Evolutionary conservation across 306 rosid genomes (phyloP), one percentile per base, ranked within the genome.

Genomic region (Lotus japonicus): DNA sequence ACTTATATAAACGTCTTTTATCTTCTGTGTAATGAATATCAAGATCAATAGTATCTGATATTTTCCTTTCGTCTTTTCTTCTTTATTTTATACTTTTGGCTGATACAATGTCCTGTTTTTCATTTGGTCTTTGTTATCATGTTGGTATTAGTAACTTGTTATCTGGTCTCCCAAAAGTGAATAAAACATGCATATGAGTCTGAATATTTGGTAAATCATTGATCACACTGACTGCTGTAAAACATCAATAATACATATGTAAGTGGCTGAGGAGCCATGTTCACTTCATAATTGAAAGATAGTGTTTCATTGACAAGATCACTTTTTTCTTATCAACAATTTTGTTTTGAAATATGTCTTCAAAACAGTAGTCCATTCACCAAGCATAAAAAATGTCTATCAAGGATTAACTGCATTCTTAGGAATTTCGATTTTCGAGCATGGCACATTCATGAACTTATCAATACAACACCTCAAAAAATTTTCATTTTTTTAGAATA

Each of bases 201-300:
- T 68, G 51, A 49, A 68, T 35, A 54, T 26, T 36, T 15, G 60
- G 68, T 41, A 61, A 79, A 79, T 68, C 49, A 73, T 79, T 59
- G 44, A 64, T 33, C 41, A 44, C 70, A 78, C 63, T 33, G 55
- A 19, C 21, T 39, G 65, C 23, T 44, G 72, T 67, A 38, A 62
- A 73, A 61, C 15, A 31, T 51, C 58, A 79, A 73, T 79, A 79
- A 79, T 79, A 38, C 68, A 73, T 49, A 73, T 61, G 39, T 3
- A 36, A 38, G 79, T 67, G 56, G 74, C 61, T 79, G 76, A 58
- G 67, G 41, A 61, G 83, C 68, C 83, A 78, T 45, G 69, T 10
- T 66, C 48, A n/a, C 17, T 60, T 60, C 59, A 67, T 54, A 41
- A 59, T 54, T 36, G 76, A 79, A 36, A n/a, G 76, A 73, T 59